phyloP scores from a whole-genome alignment of 2,329 filamentous ascomycete genomes.

The Knoxdaviesia capensis region DNA sequence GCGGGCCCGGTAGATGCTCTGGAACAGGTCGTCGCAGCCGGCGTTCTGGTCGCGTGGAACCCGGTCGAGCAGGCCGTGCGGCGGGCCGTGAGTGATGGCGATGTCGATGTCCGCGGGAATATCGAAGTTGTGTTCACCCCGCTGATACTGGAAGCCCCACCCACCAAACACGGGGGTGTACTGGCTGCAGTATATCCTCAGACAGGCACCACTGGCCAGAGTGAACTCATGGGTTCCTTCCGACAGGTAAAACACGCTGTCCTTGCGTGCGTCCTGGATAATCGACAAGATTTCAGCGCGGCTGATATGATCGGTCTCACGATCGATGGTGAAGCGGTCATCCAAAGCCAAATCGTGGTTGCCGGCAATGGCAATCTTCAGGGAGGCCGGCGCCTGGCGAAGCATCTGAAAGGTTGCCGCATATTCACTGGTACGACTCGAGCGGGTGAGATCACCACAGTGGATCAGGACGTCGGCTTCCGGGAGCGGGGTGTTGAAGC shows the following conservation, averaged over 20 bases:
- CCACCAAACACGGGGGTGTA: constrained; percentile 18
- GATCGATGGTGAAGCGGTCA: not conserved
- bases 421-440: constrained; percentile 21
- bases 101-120: constrained; percentile 11
- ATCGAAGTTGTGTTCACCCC: constrained; percentile 8
- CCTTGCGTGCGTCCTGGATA: no score
- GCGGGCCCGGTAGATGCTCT: constrained; percentile 9
- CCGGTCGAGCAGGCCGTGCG: constrained; percentile 20
- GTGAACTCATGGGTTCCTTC: constrained; percentile 20
- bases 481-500: not conserved
- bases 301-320: no score
- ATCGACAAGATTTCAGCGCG: no score
- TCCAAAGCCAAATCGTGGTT: constrained; percentile 29
- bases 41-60: constrained; percentile 1
- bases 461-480: constrained; percentile 24
- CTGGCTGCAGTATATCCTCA: constrained; percentile 24
- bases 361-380: constrained; percentile 29
- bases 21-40: constrained; percentile 14
- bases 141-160: constrained; percentile 25
- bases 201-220: constrained; percentile 17
- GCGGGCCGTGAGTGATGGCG: constrained; percentile 16
- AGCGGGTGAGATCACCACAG: constrained; percentile 26
- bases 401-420: constrained; percentile 16
- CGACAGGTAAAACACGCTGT: constrained; percentile 13
- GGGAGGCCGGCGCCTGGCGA: constrained; percentile 16